These are phyloP conservation scores for Russula lepida DNA, from an alignment of 768 basidiomycete species.

Conservation along the genomic window DNA sequence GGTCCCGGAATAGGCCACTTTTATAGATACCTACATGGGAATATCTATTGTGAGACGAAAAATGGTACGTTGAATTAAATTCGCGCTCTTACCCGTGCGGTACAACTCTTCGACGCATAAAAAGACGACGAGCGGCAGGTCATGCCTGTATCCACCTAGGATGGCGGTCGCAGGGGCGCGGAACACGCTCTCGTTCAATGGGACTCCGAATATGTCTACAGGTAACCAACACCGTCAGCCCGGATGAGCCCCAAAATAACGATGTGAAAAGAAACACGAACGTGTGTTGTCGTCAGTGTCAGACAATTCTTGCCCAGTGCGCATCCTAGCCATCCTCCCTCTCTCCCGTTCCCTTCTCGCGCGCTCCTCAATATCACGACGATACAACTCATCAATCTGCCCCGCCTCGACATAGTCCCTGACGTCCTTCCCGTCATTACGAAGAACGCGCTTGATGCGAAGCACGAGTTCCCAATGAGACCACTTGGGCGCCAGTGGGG, in stretches of 20 bases:
- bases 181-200: constrained; percentile 29
- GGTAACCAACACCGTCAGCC: not conserved
- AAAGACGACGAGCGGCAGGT: constrained; percentile 33
- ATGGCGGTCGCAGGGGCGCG: constrained; percentile 29
- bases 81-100: constrained; percentile 31
- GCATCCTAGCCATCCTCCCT: constrained; percentile 5
- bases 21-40: constrained; percentile 34
- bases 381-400: constrained; percentile 10
- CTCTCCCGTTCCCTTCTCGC: constrained; percentile 13
- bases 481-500: constrained; percentile 15
- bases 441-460: constrained; percentile 14
- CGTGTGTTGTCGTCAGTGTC: not conserved
- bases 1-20: constrained; percentile 35
- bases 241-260: not conserved
- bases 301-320: constrained; percentile 3
- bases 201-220: constrained; percentile 33
- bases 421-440: constrained; percentile 12
- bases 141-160: constrained; percentile 32
- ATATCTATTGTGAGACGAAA: not conserved
- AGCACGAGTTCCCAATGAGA: constrained; percentile 9
- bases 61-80: not conserved
- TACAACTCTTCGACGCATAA: constrained; percentile 41
- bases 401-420: constrained; percentile 15
- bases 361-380: constrained; percentile 14
- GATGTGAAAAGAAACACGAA: not conserved